A percentile compares a stretch with the other conserved stretches of the same genome.
Evolutionary conservation across 805 yeast genomes (phyloP).

Genomic region (Soucietia sequanensis): DNA sequence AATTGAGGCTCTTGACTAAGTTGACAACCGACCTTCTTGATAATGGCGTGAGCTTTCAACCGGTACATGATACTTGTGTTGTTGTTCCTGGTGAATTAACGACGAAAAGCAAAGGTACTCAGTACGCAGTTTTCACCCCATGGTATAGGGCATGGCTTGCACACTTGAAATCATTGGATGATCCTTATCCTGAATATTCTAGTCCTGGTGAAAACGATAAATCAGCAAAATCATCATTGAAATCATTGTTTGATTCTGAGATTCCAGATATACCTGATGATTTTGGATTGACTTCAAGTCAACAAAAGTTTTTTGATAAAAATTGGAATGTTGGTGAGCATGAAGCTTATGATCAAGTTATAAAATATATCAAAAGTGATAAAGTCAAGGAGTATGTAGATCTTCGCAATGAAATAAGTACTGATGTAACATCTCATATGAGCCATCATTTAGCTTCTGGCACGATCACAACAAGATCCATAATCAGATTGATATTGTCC

Average conservation of each 20-base stretch:
- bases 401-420: conserved; percentile 27
- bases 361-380: conserved; percentile 17
- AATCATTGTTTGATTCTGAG: conserved; percentile 1
- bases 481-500: conserved; percentile 31
- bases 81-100: conserved; percentile 38
- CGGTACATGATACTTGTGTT: conserved; percentile 40
- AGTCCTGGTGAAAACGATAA: conserved; percentile 3
- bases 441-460: conserved; percentile 50
- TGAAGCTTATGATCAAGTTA: conserved; percentile 24
- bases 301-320: conserved; percentile 16
- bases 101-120: conserved; percentile 36
- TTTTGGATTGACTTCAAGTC: conserved; percentile 7
- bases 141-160: conserved; percentile 41
- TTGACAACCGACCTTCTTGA: conserved; percentile 13
- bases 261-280: conserved; percentile 2
- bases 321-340: conserved; percentile 34
- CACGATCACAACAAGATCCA: conserved; percentile 40
- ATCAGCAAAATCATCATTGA: background rate
- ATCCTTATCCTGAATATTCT: conserved; percentile 2
- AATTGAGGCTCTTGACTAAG: conserved; percentile 28
- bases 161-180: conserved; percentile 17
- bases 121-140: conserved; percentile 44
- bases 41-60: conserved; percentile 17
- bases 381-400: conserved; percentile 29
- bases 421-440: conserved; percentile 37